Base-by-base conservation (phyloP, 345 rosid genomes). In the Eucalyptus guilfoylei region DNA sequence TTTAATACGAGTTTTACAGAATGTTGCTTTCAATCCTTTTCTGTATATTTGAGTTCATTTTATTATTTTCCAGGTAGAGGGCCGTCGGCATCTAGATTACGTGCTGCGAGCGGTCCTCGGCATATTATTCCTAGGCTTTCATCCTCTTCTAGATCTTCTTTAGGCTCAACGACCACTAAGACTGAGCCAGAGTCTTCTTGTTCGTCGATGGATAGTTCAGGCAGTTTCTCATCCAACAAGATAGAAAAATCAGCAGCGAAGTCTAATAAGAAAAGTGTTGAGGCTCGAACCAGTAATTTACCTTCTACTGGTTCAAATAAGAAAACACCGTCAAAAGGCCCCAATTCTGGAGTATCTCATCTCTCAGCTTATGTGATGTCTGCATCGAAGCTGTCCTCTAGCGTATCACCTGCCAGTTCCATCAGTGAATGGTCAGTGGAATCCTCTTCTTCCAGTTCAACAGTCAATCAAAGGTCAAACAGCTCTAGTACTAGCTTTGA, bases 381-480 rank as follows among this genome's bases (percentile, higher is more conserved):
- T 90, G 88, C 91, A 42, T 88, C 91, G 88, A 95, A 91, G 92
- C 91, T 87, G 40, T 91, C 97, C 83, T 92, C 95, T 81, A 93
- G 87, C 90, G 89, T 89, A 90, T 94, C 96, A 88, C 93, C 96
- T 88, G 90, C 96, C 88, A 97, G 96, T 94, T 92, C 99, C 91
- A 91, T 94, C 88, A 94, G 95, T 92, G 99, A 98, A 92, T 92
- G 95, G 97, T 95, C 99, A 86, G 92, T 94, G 48, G 95, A 88
- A 67, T 95, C 96, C 52, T 81, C 90, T 7, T 92, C 96, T 49
- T 94, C 96, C 67, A 93, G 93, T 90, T 93, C 95, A 88, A 92
- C 96, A 32, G 94, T 93, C 89, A 93, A 90, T 83, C 96, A 90
- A 92, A 92, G 90, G 90, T 91, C 92, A 87, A 94, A 88, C 69